These are phyloP conservation scores for Magnaporthiopsis incrustans DNA, from an alignment of 2,329 filamentous ascomycete species.

Conservation along the genomic window DNA sequence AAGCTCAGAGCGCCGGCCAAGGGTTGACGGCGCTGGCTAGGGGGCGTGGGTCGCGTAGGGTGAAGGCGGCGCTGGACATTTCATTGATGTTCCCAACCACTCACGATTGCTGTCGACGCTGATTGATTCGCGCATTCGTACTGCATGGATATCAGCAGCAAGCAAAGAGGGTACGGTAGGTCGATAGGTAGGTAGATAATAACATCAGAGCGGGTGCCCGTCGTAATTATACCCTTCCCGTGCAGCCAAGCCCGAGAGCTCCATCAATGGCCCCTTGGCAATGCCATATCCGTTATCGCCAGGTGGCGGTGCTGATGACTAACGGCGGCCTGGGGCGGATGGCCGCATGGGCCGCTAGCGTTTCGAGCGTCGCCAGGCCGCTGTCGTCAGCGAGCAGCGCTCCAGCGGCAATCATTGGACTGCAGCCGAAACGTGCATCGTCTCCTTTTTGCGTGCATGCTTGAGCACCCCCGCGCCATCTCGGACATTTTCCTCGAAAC, in stretches of 20 bases:
- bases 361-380: not conserved
- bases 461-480: not conserved
- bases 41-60: too few species aligned
- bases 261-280: not conserved
- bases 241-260: not conserved
- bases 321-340: not conserved
- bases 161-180: not conserved
- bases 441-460: not conserved
- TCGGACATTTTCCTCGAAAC: not conserved
- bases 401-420: not conserved
- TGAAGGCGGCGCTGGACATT: not conserved
- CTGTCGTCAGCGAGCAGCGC: not conserved
- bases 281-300: not conserved
- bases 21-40: not conserved
- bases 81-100: too few species aligned
- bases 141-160: not conserved
- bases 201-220: too few species aligned
- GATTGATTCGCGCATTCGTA: not conserved
- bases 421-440: not conserved
- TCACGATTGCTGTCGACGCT: not conserved
- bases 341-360: not conserved
- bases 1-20: not conserved
- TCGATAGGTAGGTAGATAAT: not conserved
- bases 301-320: not conserved
- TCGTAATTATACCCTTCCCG: not conserved